Evolutionary conservation across 2,329 filamentous ascomycete genomes (phyloP).

Genomic region (Torrubiellomyces zombiae): DNA sequence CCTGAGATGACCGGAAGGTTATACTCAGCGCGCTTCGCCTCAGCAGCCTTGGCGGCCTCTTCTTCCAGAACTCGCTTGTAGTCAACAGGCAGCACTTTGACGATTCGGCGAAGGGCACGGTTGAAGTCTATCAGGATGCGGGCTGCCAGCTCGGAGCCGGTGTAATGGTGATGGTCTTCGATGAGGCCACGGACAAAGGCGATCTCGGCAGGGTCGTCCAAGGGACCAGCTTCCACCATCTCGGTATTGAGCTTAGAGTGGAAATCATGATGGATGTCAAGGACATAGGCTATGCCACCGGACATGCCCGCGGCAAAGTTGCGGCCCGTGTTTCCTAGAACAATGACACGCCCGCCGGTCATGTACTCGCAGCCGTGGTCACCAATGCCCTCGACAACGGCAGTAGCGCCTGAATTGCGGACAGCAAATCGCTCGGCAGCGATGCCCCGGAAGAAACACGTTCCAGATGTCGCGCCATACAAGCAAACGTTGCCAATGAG

Average conservation of each 20-base stretch:
- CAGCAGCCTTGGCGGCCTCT: slow-evolving; percentile 69
- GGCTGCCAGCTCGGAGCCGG: slow-evolving; percentile 83
- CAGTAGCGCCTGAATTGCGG: slow-evolving; percentile 86
- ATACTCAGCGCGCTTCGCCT: slow-evolving; percentile 72
- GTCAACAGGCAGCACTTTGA: slow-evolving; percentile 87
- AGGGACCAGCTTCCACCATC: slow-evolving; percentile 79
- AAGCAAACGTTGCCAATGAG: slow-evolving; percentile 88
- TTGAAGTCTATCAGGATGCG: slow-evolving; percentile 92
- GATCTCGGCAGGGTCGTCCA: slow-evolving; percentile 78
- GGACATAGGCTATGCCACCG: slow-evolving; percentile 86
- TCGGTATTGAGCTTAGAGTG: slow-evolving; percentile 87
- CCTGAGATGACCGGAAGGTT: slow-evolving; percentile 62
- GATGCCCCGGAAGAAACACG: slow-evolving; percentile 91
- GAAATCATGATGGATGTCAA: slow-evolving; percentile 83
- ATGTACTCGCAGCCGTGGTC: slow-evolving; percentile 98
- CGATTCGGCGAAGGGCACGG: slow-evolving; percentile 72
- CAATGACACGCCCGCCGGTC: slow-evolving; percentile 82
- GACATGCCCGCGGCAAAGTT: slow-evolving; percentile 99
- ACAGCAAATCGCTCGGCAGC: slow-evolving; percentile 94
- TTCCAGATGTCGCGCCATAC: slow-evolving; percentile 82
- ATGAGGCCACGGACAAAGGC: slow-evolving; percentile 81
- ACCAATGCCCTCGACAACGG: slow-evolving; percentile 91
- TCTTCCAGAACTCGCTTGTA: slow-evolving; percentile 88
- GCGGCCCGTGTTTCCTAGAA: slow-evolving; percentile 77
- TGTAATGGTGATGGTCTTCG: slow-evolving; percentile 96